Evolutionary conservation across 2,329 filamentous ascomycete genomes (phyloP).

Genomic region (Hymenoscyphus repandus): DNA sequence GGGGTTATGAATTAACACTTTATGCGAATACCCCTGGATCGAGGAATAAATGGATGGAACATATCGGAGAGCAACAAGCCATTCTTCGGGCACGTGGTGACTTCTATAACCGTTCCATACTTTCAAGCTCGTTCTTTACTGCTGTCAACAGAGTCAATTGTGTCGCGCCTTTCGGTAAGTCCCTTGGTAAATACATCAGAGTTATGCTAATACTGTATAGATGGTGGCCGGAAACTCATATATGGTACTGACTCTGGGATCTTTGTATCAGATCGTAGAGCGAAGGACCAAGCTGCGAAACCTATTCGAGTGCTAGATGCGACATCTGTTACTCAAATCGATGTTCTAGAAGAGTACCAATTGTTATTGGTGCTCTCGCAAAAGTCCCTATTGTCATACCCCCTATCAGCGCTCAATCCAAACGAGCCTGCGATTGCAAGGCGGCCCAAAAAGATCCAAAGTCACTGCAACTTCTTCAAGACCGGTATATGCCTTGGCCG

Average conservation of each 20-base stretch:
- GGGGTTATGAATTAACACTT: slow-evolving; percentile 86
- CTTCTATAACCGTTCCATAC: slow-evolving; percentile 73
- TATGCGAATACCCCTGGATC: slow-evolving; percentile 82
- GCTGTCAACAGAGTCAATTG: slow-evolving; percentile 83
- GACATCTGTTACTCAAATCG: slow-evolving; percentile 85
- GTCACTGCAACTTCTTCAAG: slow-evolving; percentile 98
- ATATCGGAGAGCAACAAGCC: slow-evolving; percentile 86
- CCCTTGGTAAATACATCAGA: slow-evolving; percentile 11
- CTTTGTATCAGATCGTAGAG: slow-evolving; percentile 85
- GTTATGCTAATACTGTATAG: slow-evolving; percentile 40
- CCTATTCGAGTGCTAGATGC: slow-evolving; percentile 83
- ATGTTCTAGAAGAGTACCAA: slow-evolving; percentile 92
- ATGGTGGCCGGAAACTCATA: slow-evolving; percentile 90
- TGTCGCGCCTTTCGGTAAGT: slow-evolving; percentile 80
- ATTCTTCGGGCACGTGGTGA: slow-evolving; percentile 80
- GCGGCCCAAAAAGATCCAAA: slow-evolving; percentile 91
- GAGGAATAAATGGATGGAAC: slow-evolving; percentile 94
- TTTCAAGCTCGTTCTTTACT: slow-evolving; percentile 56
- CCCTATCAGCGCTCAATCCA: slow-evolving; percentile 78
- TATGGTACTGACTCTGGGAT: slow-evolving; percentile 94
- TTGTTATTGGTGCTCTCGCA: slow-evolving; percentile 87
- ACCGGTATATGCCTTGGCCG: slow-evolving; percentile 90
- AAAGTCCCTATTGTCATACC: slow-evolving; percentile 87
- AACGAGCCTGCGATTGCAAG: slow-evolving; percentile 77
- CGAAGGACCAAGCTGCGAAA: slow-evolving; percentile 67